Evolutionary conservation across 148 eudicot species (phyloP).

Genomic region (Nyssa sinensis): DNA sequence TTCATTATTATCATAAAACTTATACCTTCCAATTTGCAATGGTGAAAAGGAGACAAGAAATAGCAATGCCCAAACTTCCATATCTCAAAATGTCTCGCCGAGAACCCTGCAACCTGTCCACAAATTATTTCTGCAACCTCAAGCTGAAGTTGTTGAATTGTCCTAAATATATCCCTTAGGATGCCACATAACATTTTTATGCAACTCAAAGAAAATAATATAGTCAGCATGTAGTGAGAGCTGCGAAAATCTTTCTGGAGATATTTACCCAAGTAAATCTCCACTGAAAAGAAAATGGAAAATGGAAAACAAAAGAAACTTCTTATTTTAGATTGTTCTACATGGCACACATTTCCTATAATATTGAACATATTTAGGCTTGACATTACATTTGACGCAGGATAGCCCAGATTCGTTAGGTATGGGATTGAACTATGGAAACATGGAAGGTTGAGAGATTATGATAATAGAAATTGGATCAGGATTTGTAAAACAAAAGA

Average conservation of each 20-base stretch:
- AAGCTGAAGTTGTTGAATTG: slow-evolving; percentile 16
- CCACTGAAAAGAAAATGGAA: background rate
- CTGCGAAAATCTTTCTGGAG: background rate
- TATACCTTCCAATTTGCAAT: slow-evolving; percentile 80
- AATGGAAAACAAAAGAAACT: background rate
- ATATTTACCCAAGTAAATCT: background rate
- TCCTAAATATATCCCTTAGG: background rate
- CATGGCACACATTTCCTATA: background rate
- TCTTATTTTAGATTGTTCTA: background rate
- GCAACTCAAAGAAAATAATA: background rate
- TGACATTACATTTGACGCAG: background rate
- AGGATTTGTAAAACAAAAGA: no score
- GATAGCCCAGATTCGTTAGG: background rate
- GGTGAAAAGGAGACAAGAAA: slow-evolving; percentile 70
- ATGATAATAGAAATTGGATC: background rate
- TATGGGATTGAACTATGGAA: background rate
- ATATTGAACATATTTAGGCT: background rate
- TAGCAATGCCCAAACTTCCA: slow-evolving; percentile 83
- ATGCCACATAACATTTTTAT: background rate
- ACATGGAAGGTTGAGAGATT: background rate
- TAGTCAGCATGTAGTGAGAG: background rate
- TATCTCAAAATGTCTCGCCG: slow-evolving; percentile 82
- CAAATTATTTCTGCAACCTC: slow-evolving; percentile 42
- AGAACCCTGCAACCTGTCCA: slow-evolving; percentile 87
- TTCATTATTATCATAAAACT: background rate